Conservation (phyloP, 2,329 filamentous ascomycete species). For the Lasiodiplodia gonubiensis region DNA sequence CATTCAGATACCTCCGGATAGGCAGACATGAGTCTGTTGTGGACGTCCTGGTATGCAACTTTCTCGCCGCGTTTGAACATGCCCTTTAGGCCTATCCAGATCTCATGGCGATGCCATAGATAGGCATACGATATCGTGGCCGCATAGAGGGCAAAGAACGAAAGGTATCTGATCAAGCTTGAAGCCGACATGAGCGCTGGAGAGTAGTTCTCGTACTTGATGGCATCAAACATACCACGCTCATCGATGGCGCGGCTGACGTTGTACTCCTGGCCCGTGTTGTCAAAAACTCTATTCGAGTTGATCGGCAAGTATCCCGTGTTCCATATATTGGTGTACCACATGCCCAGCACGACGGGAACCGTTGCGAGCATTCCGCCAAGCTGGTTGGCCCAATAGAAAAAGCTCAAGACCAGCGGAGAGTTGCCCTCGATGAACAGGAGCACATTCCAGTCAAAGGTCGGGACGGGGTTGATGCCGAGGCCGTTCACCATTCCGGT, state of each 20-base stretch:
- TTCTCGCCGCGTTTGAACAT: background rate
- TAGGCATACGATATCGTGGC: constrained; percentile 44
- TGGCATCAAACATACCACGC: constrained; percentile 36
- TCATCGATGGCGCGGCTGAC: constrained; percentile 40
- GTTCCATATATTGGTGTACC: constrained; percentile 41
- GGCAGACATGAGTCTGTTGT: constrained; percentile 42
- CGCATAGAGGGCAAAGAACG: constrained; percentile 46
- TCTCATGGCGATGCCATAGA: constrained; percentile 44
- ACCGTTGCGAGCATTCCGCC: constrained; percentile 41
- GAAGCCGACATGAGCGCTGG: constrained; percentile 46
- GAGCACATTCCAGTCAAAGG: constrained; percentile 71
- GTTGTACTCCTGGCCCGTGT: constrained; percentile 43
- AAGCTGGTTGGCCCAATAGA: constrained; percentile 41
- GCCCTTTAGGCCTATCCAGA: background rate
- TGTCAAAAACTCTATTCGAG: constrained; percentile 43
- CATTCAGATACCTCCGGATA: constrained; percentile 43
- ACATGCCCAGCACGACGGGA: constrained; percentile 39
- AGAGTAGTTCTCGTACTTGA: constrained; percentile 44
- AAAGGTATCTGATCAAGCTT: constrained; percentile 44
- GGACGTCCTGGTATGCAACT: constrained; percentile 37
- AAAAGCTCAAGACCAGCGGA: constrained; percentile 39
- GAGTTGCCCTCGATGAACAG: constrained; percentile 39
- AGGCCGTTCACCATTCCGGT: constrained; percentile 73
- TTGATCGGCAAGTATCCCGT: constrained; percentile 45
- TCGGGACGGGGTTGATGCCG: constrained; percentile 69